Base-by-base conservation (phyloP, 345 rosid genomes). In the Excoecaria agallocha region DNA sequence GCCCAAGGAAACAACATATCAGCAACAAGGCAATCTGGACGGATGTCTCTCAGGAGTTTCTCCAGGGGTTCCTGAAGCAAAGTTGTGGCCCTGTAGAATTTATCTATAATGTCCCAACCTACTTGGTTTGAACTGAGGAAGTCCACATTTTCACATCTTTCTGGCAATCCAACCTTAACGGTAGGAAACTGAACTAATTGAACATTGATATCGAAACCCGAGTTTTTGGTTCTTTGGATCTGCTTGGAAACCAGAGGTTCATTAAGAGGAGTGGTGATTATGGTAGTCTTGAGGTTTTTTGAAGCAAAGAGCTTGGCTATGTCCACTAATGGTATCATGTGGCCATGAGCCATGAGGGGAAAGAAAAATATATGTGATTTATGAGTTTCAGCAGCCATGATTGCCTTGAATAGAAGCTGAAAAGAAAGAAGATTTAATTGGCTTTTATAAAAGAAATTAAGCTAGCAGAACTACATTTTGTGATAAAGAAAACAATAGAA, bases 311-410 rank as follows among this genome's bases (percentile, higher is more conserved):
- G 30, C 30, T 30, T 30, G 30, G 30, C 30, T 30, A 30, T 30
- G 30, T 30, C 30, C 30, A 30, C 30, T 30, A 72, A 48, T 12
- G 88, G 93, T 24, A 89, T 87, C 76, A 82, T 80, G 81, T 86
- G 91, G 49, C 93, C 88, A 57, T 87, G 87, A 74, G 89, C 86
- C 88, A 86, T 68, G 81, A 70, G 82, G 8, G 84, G 85, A 25
- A 85, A 70, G 78, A 85, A 85, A 20, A 73, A 8, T 0, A 80
- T 20, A 24, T 82, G 85, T 0, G 45, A 39, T 19, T 17, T 6
- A 24, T 55, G 25, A 12, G 1, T 66, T 55, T 45, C 57, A 16
- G 10, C 11, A 12, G 3, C 45, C 77, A 74, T 74, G 9, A 1
- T 54, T 0, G 3, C 54, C 15, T 10, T 73, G 43, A 25, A 2